Base-by-base conservation (phyloP, 2,329 filamentous ascomycete genomes). In the Mycogone perniciosa region DNA sequence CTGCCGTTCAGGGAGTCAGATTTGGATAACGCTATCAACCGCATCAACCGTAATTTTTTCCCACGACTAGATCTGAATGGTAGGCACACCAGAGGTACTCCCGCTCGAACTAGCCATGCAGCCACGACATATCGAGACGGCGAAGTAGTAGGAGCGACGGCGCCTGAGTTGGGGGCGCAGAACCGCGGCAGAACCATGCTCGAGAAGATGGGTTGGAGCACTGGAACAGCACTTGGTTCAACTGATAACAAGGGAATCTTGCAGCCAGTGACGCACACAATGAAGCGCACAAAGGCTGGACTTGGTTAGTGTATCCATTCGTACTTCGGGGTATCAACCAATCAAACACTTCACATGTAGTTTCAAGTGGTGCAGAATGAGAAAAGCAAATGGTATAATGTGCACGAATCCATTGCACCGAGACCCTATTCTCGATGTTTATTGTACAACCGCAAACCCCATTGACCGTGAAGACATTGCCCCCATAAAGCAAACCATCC, bases 171-270 rank as follows among this genome's bases (percentile, higher is more conserved):
- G 31, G 88, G 88, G 1, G 74, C 76, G 4, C 87, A 86, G 48
- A 97, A 96, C 65, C 89, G 82, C 58, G 93, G 93, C 8, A 81
- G 89, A 46, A 82, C 83, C 3, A 88, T 99, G 82, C 71, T 99
- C 56, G 89, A 95, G 71, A 97, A 93, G 71, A 97, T 97, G 93
- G 93, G 93, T 4, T 99, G 93, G 91, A 87, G 81, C 54, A 85
- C 78, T 47, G 93, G 93, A 5, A 95, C 85, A 63, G 88, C 87
- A 1, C 76, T 99, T 1, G 93, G 93, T 47, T 82, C 88, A 8
- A 64, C 75, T 1, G 84, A 95, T 56, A 96, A 95, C 66, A 88
- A 93, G 67, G 93, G 93, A 31, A 93, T 96, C 47, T 69, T 95
- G 56, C 82, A 89, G 54, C 92, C 92, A 0, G 86, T 99, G 27